phyloP scores from a whole-genome alignment of 495 filamentous ascomycete species.

The Penicillium subrubescens region DNA sequence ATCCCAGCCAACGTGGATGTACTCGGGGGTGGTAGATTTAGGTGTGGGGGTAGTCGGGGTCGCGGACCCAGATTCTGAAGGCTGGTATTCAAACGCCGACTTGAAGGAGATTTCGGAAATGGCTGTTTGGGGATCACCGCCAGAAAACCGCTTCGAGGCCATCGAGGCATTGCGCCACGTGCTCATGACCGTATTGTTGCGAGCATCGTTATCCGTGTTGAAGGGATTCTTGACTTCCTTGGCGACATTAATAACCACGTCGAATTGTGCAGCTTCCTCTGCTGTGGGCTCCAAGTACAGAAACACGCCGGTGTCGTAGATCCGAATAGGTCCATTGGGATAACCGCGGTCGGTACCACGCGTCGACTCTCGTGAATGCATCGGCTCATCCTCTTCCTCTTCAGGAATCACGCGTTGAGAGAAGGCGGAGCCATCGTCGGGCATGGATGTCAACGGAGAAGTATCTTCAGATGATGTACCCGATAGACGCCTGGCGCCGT shows the following conservation, averaged over 20 bases:
- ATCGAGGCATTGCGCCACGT: conserved; percentile 40
- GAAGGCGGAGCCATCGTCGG: conserved; percentile 27
- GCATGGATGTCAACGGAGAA: conserved; percentile 31
- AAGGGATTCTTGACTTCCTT: conserved; percentile 94
- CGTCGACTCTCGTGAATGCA: conserved; percentile 73
- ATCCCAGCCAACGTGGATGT: conserved; percentile 95
- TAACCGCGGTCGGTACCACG: conserved; percentile 71
- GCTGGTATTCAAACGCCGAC: conserved; percentile 65
- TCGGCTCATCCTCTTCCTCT: conserved; percentile 77
- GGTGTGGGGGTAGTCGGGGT: conserved; percentile 57
- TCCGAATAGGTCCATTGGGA: conserved; percentile 86
- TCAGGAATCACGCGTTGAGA: conserved; percentile 39
- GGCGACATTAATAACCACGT: conserved; percentile 93
- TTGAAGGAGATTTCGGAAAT: conserved; percentile 68
- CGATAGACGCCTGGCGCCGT: conserved; percentile 32
- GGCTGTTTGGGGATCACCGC: conserved; percentile 68
- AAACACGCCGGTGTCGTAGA: conserved; percentile 91
- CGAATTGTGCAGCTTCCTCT: conserved; percentile 82
- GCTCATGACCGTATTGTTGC: conserved; percentile 43
- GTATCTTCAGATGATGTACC: conserved; percentile 27
- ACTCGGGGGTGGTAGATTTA: conserved; percentile 67
- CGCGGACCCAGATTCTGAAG: conserved; percentile 34
- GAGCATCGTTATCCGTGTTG: conserved; percentile 35
- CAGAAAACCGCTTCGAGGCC: conserved; percentile 43
- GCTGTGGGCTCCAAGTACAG: conserved; percentile 88